These are phyloP conservation scores for Uronychia setigera DNA, from an alignment of 73 alveolate genomes.

Conservation along the genomic window DNA sequence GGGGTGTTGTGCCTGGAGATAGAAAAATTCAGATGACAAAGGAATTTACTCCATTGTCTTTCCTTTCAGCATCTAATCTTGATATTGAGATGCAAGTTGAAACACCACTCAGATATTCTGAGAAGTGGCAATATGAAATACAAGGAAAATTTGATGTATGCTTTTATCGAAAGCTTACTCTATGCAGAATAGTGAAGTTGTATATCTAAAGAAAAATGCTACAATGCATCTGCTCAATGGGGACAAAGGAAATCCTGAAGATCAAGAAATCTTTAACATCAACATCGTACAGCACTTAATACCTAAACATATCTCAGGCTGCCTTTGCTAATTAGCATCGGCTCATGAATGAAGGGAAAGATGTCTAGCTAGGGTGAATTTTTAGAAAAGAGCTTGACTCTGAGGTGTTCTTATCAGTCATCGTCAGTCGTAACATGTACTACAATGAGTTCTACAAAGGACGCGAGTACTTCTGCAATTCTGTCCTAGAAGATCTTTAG, in stretches of 20 bases:
- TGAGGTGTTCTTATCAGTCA: not conserved
- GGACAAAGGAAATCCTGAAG: too few relatives aligned
- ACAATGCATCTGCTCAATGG: not conserved
- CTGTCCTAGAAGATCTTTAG: not conserved
- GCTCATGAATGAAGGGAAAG: not conserved
- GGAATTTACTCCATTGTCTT: too few relatives aligned
- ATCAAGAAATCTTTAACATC: not conserved
- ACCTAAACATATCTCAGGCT: not conserved
- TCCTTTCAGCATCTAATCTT: too few relatives aligned
- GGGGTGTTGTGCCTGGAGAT: too few relatives aligned
- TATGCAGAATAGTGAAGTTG: too few relatives aligned
- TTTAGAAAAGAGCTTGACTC: not conserved
- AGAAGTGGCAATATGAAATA: too few relatives aligned
- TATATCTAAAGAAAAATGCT: not conserved
- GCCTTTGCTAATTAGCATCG: not conserved
- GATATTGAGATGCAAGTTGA: too few relatives aligned
- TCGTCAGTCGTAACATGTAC: not conserved
- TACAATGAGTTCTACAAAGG: not conserved
- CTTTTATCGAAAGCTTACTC: too few relatives aligned
- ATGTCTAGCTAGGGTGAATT: not conserved
- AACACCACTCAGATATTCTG: too few relatives aligned
- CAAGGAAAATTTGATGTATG: too few relatives aligned
- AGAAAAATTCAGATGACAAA: too few relatives aligned
- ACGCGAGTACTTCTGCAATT: not conserved
- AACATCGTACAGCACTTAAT: not conserved